A percentile compares a stretch with the other conserved stretches of the same genome.
Evolutionary conservation across 768 basidiomycete genomes (phyloP).

Genomic region (Psilocybe azurescens): DNA sequence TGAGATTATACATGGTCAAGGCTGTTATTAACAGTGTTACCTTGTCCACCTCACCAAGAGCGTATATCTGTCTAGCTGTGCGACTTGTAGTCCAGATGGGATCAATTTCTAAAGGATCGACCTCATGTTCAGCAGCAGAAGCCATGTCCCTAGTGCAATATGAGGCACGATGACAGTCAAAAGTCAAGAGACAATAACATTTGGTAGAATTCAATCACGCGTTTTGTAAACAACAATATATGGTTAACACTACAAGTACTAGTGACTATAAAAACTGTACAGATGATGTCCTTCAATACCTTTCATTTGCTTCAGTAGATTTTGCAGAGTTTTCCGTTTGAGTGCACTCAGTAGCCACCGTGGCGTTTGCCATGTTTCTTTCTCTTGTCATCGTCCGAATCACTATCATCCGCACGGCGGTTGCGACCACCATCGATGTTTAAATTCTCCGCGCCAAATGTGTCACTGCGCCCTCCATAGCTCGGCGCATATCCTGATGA

Average conservation of each 20-base stretch:
- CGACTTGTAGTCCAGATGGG: constrained; percentile 83
- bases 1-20: not conserved
- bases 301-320: not conserved
- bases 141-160: constrained; percentile 24
- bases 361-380: constrained; percentile 17
- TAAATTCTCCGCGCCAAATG: constrained; percentile 58
- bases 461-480: constrained; percentile 43
- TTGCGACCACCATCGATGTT: constrained; percentile 32
- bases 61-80: constrained; percentile 82
- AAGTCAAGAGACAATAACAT: constrained; percentile 1
- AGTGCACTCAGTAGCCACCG: constrained; percentile 7
- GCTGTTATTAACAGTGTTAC: constrained; percentile 28
- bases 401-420: constrained; percentile 29
- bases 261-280: not conserved
- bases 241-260: no score
- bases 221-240: not conserved
- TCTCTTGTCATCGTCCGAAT: constrained; percentile 35
- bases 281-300: not conserved
- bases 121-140: constrained; percentile 35
- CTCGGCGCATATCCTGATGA: constrained; percentile 30
- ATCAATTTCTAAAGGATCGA: constrained; percentile 58
- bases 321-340: not conserved
- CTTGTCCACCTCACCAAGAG: constrained; percentile 82
- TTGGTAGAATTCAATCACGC: not conserved
- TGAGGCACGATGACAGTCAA: constrained; percentile 14